Conservation (phyloP, 2,329 filamentous ascomycete species). For the Nemania diffusa region DNA sequence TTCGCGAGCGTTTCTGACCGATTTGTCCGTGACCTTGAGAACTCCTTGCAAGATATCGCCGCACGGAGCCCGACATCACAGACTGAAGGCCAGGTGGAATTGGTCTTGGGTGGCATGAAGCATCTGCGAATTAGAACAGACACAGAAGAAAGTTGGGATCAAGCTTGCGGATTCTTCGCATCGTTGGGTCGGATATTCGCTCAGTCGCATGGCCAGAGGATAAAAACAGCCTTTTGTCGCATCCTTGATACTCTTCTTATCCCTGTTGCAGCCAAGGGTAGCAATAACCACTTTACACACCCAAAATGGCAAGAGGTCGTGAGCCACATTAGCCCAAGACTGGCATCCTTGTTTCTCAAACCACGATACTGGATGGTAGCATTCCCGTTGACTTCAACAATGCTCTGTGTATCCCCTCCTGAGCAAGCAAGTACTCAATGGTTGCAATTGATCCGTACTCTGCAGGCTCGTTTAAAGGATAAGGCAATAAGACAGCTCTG, state of each 20-base stretch:
- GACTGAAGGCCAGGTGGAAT: conserved; percentile 82
- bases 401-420: conserved; percentile 87
- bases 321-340: conserved; percentile 77
- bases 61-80: conserved; percentile 71
- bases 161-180: conserved; percentile 88
- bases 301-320: conserved; percentile 90
- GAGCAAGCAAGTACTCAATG: conserved; percentile 88
- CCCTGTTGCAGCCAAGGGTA: conserved; percentile 84
- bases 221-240: conserved; percentile 95
- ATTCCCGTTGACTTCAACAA: conserved; percentile 86
- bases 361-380: conserved; percentile 91
- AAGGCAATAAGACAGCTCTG: conserved; percentile 80
- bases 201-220: conserved; percentile 83
- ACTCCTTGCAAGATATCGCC: conserved; percentile 78
- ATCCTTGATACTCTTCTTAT: conserved; percentile 87
- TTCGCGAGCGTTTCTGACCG: conserved; percentile 85
- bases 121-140: conserved; percentile 81
- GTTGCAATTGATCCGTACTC: conserved; percentile 80
- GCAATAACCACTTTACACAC: conserved; percentile 77
- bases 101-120: conserved; percentile 91
- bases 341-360: conserved; percentile 88
- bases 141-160: conserved; percentile 80
- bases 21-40: conserved; percentile 83
- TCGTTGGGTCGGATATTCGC: conserved; percentile 84
- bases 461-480: conserved; percentile 87